A percentile compares a stretch with the other conserved stretches of the same genome.
Evolutionary conservation across 1,139 yeast genomes (phyloP).

Genomic region (Blastobotrys serpentis): DNA sequence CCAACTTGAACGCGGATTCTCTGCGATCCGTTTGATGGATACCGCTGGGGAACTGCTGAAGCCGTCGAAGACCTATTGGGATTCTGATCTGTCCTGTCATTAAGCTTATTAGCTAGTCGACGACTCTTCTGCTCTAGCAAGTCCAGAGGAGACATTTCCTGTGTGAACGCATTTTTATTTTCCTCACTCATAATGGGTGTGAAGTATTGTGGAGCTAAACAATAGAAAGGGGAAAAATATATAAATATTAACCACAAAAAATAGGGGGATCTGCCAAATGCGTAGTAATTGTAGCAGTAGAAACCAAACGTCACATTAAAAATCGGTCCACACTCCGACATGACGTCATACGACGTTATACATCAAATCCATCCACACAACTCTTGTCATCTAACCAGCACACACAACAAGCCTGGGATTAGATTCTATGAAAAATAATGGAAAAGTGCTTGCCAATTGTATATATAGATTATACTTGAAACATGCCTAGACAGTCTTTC

Average conservation of each 20-base stretch:
- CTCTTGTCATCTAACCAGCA: too few species aligned
- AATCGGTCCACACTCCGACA: not conserved
- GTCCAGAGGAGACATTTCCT: conserved; percentile 34
- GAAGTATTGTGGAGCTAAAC: not conserved
- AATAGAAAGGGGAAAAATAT: not conserved
- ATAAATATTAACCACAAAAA: not conserved
- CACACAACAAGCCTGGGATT: too few species aligned
- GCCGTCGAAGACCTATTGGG: too few species aligned
- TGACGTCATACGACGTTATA: not conserved
- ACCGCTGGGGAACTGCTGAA: not conserved
- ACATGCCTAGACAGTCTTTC: not conserved
- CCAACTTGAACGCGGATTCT: conserved; percentile 11
- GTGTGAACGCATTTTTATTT: conserved; percentile 21
- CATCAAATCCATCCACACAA: too few species aligned
- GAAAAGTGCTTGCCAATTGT: not conserved
- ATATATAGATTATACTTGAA: not conserved
- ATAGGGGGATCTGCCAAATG: not conserved
- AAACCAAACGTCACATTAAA: not conserved
- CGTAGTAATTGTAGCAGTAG: not conserved
- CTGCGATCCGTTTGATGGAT: conserved; percentile 11
- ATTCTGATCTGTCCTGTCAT: conserved; percentile 9
- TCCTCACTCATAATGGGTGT: conserved; percentile 1
- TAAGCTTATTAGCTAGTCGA: conserved; percentile 29
- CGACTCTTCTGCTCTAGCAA: conserved; percentile 34
- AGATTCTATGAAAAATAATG: too few species aligned